These are phyloP conservation scores for Pseudopediastrum boryanum DNA, from an alignment of 139 green algal species.

Conservation along the genomic window DNA sequence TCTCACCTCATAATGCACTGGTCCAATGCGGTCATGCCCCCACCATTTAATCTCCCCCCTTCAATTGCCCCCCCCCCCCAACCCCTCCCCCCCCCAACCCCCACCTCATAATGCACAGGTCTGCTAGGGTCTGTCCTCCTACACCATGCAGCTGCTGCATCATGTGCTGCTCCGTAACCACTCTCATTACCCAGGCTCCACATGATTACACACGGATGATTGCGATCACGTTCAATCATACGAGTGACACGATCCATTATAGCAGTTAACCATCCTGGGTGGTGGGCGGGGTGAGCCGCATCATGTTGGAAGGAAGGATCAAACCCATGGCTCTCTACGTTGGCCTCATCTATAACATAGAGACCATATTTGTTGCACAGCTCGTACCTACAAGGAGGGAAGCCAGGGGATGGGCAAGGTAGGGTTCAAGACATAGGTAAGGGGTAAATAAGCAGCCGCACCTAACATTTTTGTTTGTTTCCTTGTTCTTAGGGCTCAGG, in stretches of 20 bases:
- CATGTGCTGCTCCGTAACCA: slow-evolving; percentile 82
- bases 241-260: slow-evolving; percentile 72
- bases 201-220: slow-evolving; percentile 86
- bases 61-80: background rate
- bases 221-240: slow-evolving; percentile 93
- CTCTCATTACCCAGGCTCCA: slow-evolving; percentile 97
- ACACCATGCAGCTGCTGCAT: slow-evolving; percentile 71
- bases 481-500: too few species aligned
- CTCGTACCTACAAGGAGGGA: slow-evolving; percentile 83
- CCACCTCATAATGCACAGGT: slow-evolving; percentile 80
- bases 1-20: slow-evolving; percentile 37
- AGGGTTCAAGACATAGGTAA: too few species aligned
- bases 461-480: background rate
- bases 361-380: slow-evolving; percentile 87
- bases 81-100: background rate
- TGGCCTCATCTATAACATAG: slow-evolving; percentile 96
- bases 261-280: slow-evolving; percentile 67
- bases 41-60: too few species aligned
- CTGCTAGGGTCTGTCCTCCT: slow-evolving; percentile 45
- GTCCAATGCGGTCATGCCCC: too few species aligned
- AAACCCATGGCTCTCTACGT: slow-evolving; percentile 98
- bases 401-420: background rate
- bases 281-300: slow-evolving; percentile 71
- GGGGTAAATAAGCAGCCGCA: too few species aligned
- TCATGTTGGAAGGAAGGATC: slow-evolving; percentile 73